A percentile compares a stretch with the other conserved stretches of the same genome.
Conservation (phyloP, 305 asterid genomes). For the Fraxinus sp. region DNA sequence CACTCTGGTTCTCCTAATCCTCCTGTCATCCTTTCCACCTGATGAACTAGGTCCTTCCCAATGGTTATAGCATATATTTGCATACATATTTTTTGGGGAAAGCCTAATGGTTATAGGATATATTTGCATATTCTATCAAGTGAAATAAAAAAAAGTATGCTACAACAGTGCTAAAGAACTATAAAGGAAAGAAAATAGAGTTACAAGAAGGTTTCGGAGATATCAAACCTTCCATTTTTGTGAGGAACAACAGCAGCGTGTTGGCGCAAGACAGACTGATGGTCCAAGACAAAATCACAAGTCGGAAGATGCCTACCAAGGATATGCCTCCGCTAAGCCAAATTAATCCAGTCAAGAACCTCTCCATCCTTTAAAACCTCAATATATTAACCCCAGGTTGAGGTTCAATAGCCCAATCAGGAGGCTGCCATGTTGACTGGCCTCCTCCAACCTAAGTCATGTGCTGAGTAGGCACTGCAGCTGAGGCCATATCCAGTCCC, state of each 20-base stretch:
- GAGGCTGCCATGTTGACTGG: slow-evolving; percentile 93
- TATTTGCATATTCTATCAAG: background rate
- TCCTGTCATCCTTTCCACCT: slow-evolving; percentile 41
- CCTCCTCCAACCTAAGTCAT: slow-evolving; percentile 80
- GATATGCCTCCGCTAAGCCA: slow-evolving; percentile 74
- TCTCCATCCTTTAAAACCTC: slow-evolving; percentile 90
- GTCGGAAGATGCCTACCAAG: slow-evolving; percentile 88
- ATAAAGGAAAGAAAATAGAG: slow-evolving; percentile 14
- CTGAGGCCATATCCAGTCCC: slow-evolving; percentile 33
- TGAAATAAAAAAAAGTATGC: slow-evolving; percentile 11
- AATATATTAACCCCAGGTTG: slow-evolving; percentile 79
- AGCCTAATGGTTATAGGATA: background rate
- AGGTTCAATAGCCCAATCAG: slow-evolving; percentile 98
- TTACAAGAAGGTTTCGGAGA: background rate
- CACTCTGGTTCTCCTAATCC: slow-evolving; percentile 71
- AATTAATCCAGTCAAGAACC: slow-evolving; percentile 65
- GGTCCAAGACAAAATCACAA: slow-evolving; percentile 96
- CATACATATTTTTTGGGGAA: background rate
- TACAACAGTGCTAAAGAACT: background rate
- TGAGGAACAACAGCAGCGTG: slow-evolving; percentile 93
- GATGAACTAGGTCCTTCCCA: slow-evolving; percentile 24
- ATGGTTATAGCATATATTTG: too few relatives aligned
- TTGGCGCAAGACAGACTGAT: slow-evolving; percentile 95
- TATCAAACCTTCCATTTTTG: slow-evolving; percentile 77
- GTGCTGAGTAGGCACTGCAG: slow-evolving; percentile 46